Conservation (phyloP, 495 filamentous ascomycete genomes). For the Chaetomium tenue region DNA sequence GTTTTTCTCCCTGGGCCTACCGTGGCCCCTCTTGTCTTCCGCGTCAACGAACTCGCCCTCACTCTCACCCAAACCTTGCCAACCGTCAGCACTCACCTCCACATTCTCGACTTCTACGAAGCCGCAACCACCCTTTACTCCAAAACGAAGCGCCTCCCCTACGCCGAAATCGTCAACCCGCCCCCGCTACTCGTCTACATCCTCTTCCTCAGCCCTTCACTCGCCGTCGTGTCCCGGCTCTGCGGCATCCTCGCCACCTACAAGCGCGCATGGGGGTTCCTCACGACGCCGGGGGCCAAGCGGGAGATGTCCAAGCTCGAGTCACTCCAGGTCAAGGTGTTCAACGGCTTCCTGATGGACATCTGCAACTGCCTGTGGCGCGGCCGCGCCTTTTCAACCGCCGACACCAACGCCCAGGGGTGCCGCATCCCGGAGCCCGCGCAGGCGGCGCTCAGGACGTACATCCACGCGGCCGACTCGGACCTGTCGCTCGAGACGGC, state of each 20-base stretch:
- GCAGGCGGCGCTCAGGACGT: constrained; percentile 46
- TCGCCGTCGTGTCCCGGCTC: constrained; percentile 65
- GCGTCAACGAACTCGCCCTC: constrained; percentile 62
- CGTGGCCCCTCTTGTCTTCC: constrained; percentile 50
- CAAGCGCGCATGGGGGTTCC: constrained; percentile 71
- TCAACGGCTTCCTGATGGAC: constrained; percentile 89
- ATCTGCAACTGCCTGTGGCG: constrained; percentile 85
- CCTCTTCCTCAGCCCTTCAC: constrained; percentile 62
- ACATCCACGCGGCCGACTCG: constrained; percentile 42
- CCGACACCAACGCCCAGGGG: constrained; percentile 68
- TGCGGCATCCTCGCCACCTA: constrained; percentile 65
- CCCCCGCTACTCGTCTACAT: constrained; percentile 67
- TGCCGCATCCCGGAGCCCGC: constrained; percentile 61
- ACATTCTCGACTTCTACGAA: constrained; percentile 72
- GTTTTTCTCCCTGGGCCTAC: constrained; percentile 31
- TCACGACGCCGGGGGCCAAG: constrained; percentile 40
- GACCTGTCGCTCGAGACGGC: constrained; percentile 52
- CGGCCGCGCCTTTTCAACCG: constrained; percentile 65
- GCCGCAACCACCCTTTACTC: constrained; percentile 56
- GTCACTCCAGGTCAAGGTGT: constrained; percentile 59
- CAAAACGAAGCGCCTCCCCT: constrained; percentile 46
- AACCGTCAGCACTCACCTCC: constrained; percentile 41
- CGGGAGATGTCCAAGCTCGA: constrained; percentile 42
- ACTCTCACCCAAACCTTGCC: constrained; percentile 56
- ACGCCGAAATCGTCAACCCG: constrained; percentile 64